A percentile compares a stretch with the other conserved stretches of the same genome.
Evolutionary conservation across 1,139 yeast species (phyloP).

Genomic region (Candida mesenterica): DNA sequence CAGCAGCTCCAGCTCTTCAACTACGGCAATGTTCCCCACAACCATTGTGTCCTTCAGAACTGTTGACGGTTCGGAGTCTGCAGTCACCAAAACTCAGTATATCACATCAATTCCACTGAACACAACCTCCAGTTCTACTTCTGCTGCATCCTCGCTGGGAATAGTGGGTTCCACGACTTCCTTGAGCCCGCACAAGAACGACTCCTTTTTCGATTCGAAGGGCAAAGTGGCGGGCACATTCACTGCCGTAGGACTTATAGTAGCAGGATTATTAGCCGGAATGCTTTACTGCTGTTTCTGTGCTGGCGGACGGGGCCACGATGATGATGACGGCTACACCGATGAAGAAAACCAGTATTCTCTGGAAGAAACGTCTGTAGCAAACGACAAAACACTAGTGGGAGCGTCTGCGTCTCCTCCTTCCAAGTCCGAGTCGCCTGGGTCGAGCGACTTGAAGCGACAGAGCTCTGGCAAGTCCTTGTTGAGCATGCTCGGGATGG

Average conservation of each 20-base stretch:
- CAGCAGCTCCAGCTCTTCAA: constrained; percentile 10
- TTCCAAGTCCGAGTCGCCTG: constrained; percentile 13
- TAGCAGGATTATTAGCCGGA: constrained; percentile 36
- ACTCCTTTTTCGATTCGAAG: constrained; percentile 49
- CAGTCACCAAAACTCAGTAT: constrained; percentile 20
- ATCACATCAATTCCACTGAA: constrained; percentile 14
- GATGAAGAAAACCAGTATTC: constrained; percentile 43
- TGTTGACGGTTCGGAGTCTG: constrained; percentile 23
- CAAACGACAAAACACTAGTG: constrained; percentile 19
- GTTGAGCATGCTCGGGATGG: constrained; percentile 24
- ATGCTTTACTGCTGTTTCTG: constrained; percentile 41
- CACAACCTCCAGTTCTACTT: constrained; percentile 18
- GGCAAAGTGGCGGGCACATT: constrained; percentile 77
- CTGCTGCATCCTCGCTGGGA: too few relatives aligned
- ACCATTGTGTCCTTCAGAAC: constrained; percentile 26
- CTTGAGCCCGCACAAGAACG: constrained; percentile 9
- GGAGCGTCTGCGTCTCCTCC: constrained; percentile 15
- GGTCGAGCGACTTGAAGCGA: constrained; percentile 25
- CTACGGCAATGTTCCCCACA: constrained; percentile 17
- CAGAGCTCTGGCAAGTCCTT: constrained; percentile 39
- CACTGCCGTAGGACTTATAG: constrained; percentile 63
- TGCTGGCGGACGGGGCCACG: constrained; percentile 16
- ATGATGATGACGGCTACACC: constrained; percentile 31
- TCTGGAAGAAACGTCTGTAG: constrained; percentile 29
- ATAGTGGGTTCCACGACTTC: constrained; percentile 4